Percentiles rank a stretch among this genome's conserved stretches.
phyloP scores from a whole-genome alignment of 1,284 basidiomycete genomes.

The Microbotryomycetes sp. region DNA sequence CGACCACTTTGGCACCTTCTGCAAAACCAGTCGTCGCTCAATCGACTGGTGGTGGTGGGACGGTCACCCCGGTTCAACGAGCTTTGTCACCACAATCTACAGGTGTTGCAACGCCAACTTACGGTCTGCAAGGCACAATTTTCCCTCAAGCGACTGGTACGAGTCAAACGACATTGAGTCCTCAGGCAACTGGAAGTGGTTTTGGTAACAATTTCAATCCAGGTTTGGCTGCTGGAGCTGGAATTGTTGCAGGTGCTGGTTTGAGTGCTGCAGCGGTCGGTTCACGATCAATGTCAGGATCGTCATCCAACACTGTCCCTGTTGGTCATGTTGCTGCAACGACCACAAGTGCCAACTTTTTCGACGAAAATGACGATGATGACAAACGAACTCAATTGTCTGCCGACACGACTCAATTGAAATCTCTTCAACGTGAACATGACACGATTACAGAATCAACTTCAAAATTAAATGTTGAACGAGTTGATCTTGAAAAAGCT shows the following conservation, averaged over 20 bases:
- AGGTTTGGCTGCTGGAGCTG: not conserved
- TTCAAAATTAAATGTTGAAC: constrained; percentile 39
- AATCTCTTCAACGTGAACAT: constrained; percentile 66
- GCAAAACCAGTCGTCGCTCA: constrained; percentile 39
- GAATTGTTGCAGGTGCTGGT: not conserved
- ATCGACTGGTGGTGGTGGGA: constrained; percentile 11
- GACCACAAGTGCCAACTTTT: constrained; percentile 18
- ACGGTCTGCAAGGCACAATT: constrained; percentile 19
- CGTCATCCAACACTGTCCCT: not conserved
- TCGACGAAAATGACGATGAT: constrained; percentile 34
- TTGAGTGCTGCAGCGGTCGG: not conserved
- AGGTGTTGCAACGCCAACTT: constrained; percentile 3
- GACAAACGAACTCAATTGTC: constrained; percentile 14
- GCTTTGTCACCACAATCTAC: constrained; percentile 17
- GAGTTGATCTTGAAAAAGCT: constrained; percentile 42
- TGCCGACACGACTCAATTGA: constrained; percentile 5
- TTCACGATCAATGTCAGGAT: not conserved
- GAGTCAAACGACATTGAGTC: constrained; percentile 6
- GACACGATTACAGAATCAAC: constrained; percentile 60
- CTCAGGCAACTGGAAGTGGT: constrained; percentile 16
- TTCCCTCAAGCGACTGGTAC: constrained; percentile 24
- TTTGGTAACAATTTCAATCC: constrained; percentile 22
- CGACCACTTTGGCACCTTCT: constrained; percentile 53
- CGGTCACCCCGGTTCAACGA: not conserved
- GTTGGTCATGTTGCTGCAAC: not conserved